Conservation (phyloP, 1,284 basidiomycete genomes). For the Leucocoprinus gongylophorus region DNA sequence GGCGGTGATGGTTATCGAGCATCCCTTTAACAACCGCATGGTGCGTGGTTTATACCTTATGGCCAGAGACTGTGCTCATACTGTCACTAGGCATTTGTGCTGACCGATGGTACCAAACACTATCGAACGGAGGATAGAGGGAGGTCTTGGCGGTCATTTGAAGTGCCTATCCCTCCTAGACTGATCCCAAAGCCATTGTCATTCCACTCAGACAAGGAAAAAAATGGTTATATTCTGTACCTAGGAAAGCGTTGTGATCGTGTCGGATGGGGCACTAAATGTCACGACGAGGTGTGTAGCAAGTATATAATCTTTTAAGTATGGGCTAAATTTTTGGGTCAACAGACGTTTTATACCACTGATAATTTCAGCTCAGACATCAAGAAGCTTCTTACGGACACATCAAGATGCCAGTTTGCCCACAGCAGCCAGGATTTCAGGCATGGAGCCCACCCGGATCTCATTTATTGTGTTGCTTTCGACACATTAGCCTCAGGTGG, state of each 20-base stretch:
- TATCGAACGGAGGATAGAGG: slow-evolving; percentile 85
- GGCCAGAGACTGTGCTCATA: not conserved
- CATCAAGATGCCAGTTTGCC: slow-evolving; percentile 78
- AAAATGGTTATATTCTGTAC: slow-evolving; percentile 76
- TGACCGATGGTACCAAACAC: slow-evolving; percentile 67
- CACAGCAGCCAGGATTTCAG: slow-evolving; percentile 76
- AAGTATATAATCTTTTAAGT: not conserved
- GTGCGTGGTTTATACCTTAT: slow-evolving; percentile 35
- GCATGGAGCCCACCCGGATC: slow-evolving; percentile 61
- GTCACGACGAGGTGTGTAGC: slow-evolving; percentile 65
- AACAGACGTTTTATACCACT: slow-evolving; percentile 78
- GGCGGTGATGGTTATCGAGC: slow-evolving; percentile 74
- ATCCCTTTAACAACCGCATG: slow-evolving; percentile 77
- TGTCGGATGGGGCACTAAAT: slow-evolving; percentile 54
- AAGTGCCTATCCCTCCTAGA: slow-evolving; percentile 58
- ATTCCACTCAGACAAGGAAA: slow-evolving; percentile 71
- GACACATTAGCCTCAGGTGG: slow-evolving; percentile 50
- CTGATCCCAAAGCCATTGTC: slow-evolving; percentile 59
- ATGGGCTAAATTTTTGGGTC: slow-evolving; percentile 10
- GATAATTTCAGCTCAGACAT: slow-evolving; percentile 67
- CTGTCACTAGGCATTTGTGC: slow-evolving; percentile 65
- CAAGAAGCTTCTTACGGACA: slow-evolving; percentile 57
- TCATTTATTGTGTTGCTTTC: slow-evolving; percentile 84
- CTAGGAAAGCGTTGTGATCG: slow-evolving; percentile 70
- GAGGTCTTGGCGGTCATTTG: slow-evolving; percentile 76